Percentiles rank a stretch among this genome's conserved stretches.
Evolutionary conservation across 345 rosid species (phyloP).

Genomic region (Zanthoxylum bungeanum): DNA sequence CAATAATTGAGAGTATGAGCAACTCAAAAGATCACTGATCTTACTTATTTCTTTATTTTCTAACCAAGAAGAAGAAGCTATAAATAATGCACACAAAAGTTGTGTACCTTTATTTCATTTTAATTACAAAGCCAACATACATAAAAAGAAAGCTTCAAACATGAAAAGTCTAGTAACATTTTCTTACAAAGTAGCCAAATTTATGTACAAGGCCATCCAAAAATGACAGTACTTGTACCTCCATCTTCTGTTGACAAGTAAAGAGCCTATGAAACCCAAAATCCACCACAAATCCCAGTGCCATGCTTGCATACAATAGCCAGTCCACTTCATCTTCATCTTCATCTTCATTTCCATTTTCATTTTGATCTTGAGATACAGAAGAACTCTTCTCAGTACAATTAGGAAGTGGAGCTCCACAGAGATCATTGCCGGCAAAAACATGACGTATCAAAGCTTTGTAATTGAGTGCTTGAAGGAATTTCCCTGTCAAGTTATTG

Average conservation of each 20-base stretch:
- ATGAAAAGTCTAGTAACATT: neutral
- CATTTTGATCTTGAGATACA: neutral
- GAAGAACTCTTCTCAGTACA: neutral
- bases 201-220: neutral
- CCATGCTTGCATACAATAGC: neutral
- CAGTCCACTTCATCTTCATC: neutral
- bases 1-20: too few relatives aligned
- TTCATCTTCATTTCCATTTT: neutral
- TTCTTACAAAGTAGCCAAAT: neutral
- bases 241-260: neutral
- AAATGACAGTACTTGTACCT: neutral
- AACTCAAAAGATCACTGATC: too few relatives aligned
- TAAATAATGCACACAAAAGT: too few relatives aligned
- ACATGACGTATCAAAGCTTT: neutral
- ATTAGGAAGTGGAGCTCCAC: neutral
- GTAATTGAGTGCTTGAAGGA: conserved; percentile 15
- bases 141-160: too few relatives aligned
- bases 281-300: neutral
- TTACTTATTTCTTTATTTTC: too few relatives aligned
- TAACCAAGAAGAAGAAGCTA: too few relatives aligned
- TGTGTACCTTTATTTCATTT: too few relatives aligned
- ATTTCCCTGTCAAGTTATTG: conserved; percentile 8
- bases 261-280: conserved; percentile 1
- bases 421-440: neutral
- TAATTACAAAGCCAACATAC: too few relatives aligned